Conservation (phyloP, 1,139 yeast genomes). For the Kodamaea ohmeri region DNA sequence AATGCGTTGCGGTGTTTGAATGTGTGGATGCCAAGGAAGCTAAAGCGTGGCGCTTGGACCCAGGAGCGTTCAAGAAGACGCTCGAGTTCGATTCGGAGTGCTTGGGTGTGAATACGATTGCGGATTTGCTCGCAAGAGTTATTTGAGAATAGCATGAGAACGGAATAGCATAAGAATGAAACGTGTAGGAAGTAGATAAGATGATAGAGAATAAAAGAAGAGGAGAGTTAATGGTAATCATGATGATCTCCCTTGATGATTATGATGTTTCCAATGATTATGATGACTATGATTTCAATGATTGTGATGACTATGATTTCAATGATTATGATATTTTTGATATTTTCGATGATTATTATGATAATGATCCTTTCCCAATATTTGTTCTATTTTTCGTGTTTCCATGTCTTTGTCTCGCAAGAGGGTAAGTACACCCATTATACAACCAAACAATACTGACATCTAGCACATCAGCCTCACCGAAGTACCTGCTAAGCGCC, state of each 20-base stretch:
- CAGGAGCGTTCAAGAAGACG: slow-evolving; percentile 22
- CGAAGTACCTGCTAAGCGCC: slow-evolving; percentile 18
- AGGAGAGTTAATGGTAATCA: neutral
- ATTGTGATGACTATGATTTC: too few species aligned
- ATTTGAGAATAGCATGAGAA: too few species aligned
- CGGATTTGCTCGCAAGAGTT: slow-evolving; percentile 30
- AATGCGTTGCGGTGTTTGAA: slow-evolving; percentile 42
- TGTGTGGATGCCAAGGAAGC: slow-evolving; percentile 24
- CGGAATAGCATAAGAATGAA: neutral
- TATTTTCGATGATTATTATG: too few species aligned
- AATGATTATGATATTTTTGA: too few species aligned
- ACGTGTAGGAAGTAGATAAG: too few species aligned
- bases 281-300: neutral
- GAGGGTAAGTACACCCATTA: slow-evolving; percentile 33
- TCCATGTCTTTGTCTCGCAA: slow-evolving; percentile 39
- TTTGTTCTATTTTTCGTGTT: too few species aligned
- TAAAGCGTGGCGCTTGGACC: slow-evolving; percentile 16
- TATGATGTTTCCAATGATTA: neutral
- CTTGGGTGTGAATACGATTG: slow-evolving; percentile 15
- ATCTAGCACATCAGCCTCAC: slow-evolving; percentile 7
- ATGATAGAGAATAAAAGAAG: neutral
- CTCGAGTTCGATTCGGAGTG: slow-evolving; percentile 31
- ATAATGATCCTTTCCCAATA: too few species aligned
- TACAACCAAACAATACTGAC: slow-evolving; percentile 5
- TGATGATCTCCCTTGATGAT: neutral